These are phyloP conservation scores for Colletotrichum sp. DNA, from an alignment of 2,329 filamentous ascomycete genomes.

Conservation along the genomic window DNA sequence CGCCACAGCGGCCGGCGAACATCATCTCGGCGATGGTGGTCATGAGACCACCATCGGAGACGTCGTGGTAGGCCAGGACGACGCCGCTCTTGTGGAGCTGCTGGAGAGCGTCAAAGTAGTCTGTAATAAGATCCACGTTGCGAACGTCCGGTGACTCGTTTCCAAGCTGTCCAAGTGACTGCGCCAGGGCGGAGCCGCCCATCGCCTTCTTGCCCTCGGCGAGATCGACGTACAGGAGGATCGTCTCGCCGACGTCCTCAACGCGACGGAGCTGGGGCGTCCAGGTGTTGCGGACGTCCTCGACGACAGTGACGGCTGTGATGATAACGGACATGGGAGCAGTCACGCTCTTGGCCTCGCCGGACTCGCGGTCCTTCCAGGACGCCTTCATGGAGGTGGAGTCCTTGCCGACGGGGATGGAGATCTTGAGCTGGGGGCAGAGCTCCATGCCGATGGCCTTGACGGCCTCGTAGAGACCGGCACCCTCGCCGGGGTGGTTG, in stretches of 20 bases:
- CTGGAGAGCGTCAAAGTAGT: conserved; percentile 87
- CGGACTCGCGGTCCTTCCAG: conserved; percentile 76
- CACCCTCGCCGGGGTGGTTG: conserved; percentile 89
- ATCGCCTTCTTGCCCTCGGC: conserved; percentile 80
- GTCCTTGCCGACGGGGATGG: conserved; percentile 96
- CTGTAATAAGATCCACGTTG: conserved; percentile 79
- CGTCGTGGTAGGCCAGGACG: conserved; percentile 93
- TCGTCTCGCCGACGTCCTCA: conserved; percentile 87
- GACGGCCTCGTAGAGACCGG: conserved; percentile 91
- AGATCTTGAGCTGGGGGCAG: conserved; percentile 87
- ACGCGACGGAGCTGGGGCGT: conserved; percentile 84
- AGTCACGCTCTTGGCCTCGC: conserved; percentile 81
- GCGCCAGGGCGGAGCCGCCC: conserved; percentile 89
- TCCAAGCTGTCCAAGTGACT: conserved; percentile 86
- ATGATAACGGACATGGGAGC: conserved; percentile 91
- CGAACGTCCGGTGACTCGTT: conserved; percentile 86
- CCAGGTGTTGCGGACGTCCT: conserved; percentile 87
- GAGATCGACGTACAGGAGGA: conserved; percentile 91
- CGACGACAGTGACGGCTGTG: conserved; percentile 86
- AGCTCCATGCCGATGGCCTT: conserved; percentile 92
- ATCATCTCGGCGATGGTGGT: conserved; percentile 96
- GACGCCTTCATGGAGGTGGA: conserved; percentile 99
- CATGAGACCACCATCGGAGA: conserved; percentile 90
- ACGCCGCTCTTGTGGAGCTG: conserved; percentile 64
- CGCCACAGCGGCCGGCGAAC: conserved; percentile 91